Evolutionary conservation across 306 rosid species (phyloP).

Genomic region (Acacia acuminata): DNA sequence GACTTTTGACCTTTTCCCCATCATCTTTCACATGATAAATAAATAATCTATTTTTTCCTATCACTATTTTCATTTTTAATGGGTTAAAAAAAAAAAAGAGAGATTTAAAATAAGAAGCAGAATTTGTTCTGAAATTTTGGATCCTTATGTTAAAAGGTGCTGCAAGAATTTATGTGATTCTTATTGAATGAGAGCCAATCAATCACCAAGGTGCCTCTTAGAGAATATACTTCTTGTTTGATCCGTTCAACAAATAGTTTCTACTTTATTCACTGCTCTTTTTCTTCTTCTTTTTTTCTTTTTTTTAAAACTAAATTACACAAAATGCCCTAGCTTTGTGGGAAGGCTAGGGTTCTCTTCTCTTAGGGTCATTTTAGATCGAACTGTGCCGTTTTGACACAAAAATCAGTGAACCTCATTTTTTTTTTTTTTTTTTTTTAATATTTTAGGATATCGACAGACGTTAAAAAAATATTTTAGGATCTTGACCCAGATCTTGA

Average conservation of each 20-base stretch:
- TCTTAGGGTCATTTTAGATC: no score
- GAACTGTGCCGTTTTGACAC: no score
- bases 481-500: no score
- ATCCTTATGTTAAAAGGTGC: background rate
- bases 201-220: conserved; percentile 16
- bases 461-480: no score
- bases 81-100: background rate
- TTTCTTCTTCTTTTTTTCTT: no score
- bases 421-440: no score
- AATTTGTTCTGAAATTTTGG: conserved; percentile 3
- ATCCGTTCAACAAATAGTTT: conserved; percentile 23
- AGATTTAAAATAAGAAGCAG: background rate
- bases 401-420: no score
- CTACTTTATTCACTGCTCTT: background rate
- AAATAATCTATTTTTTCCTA: background rate
- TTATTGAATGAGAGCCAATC: conserved; percentile 34
- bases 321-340: no score
- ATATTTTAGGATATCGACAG: no score
- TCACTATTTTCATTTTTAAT: background rate
- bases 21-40: background rate
- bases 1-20: background rate
- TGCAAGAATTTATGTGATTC: conserved; percentile 33
- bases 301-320: no score
- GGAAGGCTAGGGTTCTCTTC: no score
- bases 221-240: conserved; percentile 6